Base-by-base conservation (phyloP, 2,329 filamentous ascomycete species). In the Sporothrix sp. region DNA sequence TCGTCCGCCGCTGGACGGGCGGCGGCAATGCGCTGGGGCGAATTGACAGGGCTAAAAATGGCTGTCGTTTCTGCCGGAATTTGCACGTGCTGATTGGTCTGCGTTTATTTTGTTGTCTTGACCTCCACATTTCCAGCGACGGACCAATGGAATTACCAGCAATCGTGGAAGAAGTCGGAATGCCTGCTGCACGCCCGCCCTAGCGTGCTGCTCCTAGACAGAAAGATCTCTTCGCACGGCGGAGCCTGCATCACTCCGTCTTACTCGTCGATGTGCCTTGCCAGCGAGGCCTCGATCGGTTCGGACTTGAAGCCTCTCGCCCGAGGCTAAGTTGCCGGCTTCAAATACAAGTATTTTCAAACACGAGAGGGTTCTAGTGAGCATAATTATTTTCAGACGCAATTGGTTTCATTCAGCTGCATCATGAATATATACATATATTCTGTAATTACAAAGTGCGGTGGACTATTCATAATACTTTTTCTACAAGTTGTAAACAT, bases 101-200 rank as follows among this genome's bases (percentile, higher is more conserved):
- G 30, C 32, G 7, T 38, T 28, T 25, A 23, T 25, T 39, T 39
- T 37, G 45, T n/a, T 20, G 20, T 30, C n/a, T n/a, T 14, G 27
- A 20, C 7, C 14, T 16, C 50, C 50, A 42, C 36, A 27, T 47
- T 47, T 36, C 16, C 2, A 13, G 30, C 28, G 28, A 18, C 38
- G n/a, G 23, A 27, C 50, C 50, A 51, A 51, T 51, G 21, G 25
- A 8, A 47, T 5, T 10, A 20, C 36, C 13, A 28, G 28, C 30
- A 51, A 30, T 47, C 13, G 33, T 36, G 50, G 49, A 39, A 51
- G 25, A 51, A 51, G 36, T 51, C 50, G 50, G 50, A 40, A 51
- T 28, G 25, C 45, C 13, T 10, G 11, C 38, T 32, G 25, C 35
- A 38, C 23, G 16, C 30, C 13, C 18, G 35, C 13, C 11, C 35